phyloP scores from a whole-genome alignment of 805 yeast species.

The Saturnispora halmiae region DNA sequence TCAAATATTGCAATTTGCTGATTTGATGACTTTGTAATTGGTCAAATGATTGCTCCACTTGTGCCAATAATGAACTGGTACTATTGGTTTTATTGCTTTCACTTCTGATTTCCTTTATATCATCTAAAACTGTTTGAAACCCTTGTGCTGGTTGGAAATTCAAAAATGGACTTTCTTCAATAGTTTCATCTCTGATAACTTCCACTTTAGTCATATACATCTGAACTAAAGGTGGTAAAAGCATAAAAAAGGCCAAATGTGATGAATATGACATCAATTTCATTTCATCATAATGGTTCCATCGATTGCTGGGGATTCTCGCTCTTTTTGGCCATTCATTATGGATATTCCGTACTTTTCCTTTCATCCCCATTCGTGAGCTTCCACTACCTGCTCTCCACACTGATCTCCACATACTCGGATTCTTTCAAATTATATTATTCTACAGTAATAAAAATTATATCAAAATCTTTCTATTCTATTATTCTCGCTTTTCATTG shows the following conservation, averaged over 20 bases:
- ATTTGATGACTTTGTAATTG: not conserved
- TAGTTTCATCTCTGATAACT: constrained; percentile 23
- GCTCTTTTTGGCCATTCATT: constrained; percentile 9
- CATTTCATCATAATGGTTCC: constrained; percentile 25
- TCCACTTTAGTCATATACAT: constrained; percentile 24
- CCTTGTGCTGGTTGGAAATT: not conserved
- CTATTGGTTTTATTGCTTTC: not conserved
- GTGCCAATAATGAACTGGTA: not conserved
- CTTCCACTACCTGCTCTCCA: not conserved
- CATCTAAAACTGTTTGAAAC: not conserved
- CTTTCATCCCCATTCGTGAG: not conserved
- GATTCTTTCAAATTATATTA: too few species aligned
- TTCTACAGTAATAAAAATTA: too few species aligned
- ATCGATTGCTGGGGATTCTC: constrained; percentile 10
- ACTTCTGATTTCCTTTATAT: not conserved
- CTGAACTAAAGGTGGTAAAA: constrained; percentile 24
- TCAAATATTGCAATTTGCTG: not conserved
- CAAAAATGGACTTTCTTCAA: constrained; percentile 15
- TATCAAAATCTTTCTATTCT: not conserved
- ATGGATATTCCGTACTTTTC: not conserved
- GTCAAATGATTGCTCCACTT: constrained; percentile 3
- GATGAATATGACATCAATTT: constrained; percentile 26
- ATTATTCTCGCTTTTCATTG: constrained; percentile 1
- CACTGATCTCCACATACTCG: not conserved
- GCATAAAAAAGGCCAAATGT: constrained; percentile 25